phyloP scores from a whole-genome alignment of 2,329 filamentous ascomycete species.

The Thyridium curvatum region DNA sequence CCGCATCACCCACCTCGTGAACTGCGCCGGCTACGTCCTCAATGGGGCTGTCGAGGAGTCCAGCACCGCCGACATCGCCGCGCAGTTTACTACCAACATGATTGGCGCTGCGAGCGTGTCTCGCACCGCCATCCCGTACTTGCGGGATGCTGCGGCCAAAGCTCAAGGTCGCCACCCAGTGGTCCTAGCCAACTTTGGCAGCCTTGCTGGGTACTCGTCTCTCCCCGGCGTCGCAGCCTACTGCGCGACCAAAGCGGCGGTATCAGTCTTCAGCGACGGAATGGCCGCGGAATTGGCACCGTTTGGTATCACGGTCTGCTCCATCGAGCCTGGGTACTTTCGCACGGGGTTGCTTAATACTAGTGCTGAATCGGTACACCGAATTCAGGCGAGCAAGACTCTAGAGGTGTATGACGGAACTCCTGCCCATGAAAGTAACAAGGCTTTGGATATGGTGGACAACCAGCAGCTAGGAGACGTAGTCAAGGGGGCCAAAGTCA shows the following conservation, averaged over 20 bases:
- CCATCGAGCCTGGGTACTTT: slow-evolving; percentile 6
- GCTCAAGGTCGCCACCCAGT: slow-evolving; percentile 10
- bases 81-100: slow-evolving; percentile 45
- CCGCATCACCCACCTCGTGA: slow-evolving; percentile 15
- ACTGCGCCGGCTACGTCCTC: slow-evolving; percentile 19
- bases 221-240: slow-evolving; percentile 8
- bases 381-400: not conserved
- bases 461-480: slow-evolving; percentile 3
- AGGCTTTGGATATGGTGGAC: not conserved
- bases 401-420: not conserved
- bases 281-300: not conserved
- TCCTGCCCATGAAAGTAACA: not conserved
- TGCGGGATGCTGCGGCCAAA: slow-evolving; percentile 26
- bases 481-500: slow-evolving; percentile 3
- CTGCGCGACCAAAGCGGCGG: slow-evolving; percentile 27
- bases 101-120: slow-evolving; percentile 43
- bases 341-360: slow-evolving; percentile 2
- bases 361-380: not conserved
- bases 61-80: slow-evolving; percentile 24
- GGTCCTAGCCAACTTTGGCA: slow-evolving; percentile 38
- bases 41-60: slow-evolving; percentile 20
- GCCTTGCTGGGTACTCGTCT: slow-evolving; percentile 32
- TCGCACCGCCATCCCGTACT: slow-evolving; percentile 38
- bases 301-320: not conserved
- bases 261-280: slow-evolving; percentile 23